Evolutionary conservation across 768 basidiomycete genomes (phyloP).

Genomic region (Basidioascus undulatus): DNA sequence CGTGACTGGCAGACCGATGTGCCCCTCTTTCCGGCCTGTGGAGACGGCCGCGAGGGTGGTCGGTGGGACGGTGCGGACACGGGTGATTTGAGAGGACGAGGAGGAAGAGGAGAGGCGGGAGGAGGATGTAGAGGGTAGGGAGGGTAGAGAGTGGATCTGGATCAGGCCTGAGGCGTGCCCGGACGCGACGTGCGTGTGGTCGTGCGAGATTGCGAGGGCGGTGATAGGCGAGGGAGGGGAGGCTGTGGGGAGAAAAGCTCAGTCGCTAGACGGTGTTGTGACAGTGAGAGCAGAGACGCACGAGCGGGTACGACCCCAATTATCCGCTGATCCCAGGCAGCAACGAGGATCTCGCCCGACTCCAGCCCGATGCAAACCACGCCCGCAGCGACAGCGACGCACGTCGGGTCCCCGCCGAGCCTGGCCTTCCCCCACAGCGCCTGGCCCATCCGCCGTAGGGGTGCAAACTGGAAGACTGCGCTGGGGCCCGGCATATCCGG

Average conservation of each 20-base stretch:
- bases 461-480: constrained; percentile 6
- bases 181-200: constrained; percentile 75
- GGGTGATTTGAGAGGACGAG: too few species aligned
- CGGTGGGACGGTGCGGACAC: constrained; percentile 45
- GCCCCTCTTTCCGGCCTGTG: constrained; percentile 63
- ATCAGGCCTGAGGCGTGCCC: constrained; percentile 70
- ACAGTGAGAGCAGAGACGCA: constrained; percentile 6
- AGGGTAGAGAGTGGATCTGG: constrained; percentile 60
- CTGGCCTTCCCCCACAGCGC: too few species aligned
- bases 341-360: neutral
- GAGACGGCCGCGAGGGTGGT: constrained; percentile 40
- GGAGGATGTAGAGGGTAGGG: too few species aligned
- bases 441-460: constrained; percentile 35
- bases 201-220: constrained; percentile 72
- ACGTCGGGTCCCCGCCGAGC: constrained; percentile 66
- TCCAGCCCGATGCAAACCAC: neutral
- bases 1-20: too few species aligned
- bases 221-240: constrained; percentile 49
- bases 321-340: constrained; percentile 1
- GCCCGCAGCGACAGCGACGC: constrained; percentile 33
- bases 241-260: constrained; percentile 21
- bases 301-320: neutral
- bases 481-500: neutral
- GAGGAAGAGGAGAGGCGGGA: too few species aligned
- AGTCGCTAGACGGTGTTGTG: neutral